These are phyloP conservation scores for Taphrina confusa DNA, from an alignment of 1,139 yeast genomes.

Conservation along the genomic window DNA sequence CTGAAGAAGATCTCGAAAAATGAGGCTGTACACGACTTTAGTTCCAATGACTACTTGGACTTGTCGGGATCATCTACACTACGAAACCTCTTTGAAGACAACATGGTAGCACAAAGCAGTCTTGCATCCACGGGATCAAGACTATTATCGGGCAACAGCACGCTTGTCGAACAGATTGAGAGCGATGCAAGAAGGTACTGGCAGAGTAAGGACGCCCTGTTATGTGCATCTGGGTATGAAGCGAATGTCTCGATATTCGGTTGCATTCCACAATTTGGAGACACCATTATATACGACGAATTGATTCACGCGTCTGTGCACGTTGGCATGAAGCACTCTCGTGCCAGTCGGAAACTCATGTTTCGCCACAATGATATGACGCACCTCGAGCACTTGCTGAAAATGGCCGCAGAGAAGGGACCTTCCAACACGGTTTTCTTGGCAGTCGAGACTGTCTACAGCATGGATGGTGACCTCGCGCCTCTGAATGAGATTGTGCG, in stretches of 20 bases:
- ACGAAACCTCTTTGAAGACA: neutral
- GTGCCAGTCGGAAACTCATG: conserved; percentile 38
- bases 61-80: conserved; percentile 31
- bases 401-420: conserved; percentile 8
- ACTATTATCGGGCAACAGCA: conserved; percentile 43
- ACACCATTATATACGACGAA: conserved; percentile 44
- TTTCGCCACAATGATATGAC: conserved; percentile 41
- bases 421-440: conserved; percentile 40
- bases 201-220: conserved; percentile 41
- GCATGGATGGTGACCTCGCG: conserved; percentile 45
- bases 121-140: conserved; percentile 45
- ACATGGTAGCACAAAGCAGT: neutral
- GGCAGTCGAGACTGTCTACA: conserved; percentile 44
- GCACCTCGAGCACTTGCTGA: conserved; percentile 22
- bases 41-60: conserved; percentile 44
- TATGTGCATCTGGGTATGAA: conserved; percentile 44
- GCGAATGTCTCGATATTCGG: conserved; percentile 43
- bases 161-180: conserved; percentile 41
- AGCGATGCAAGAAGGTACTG: conserved; percentile 41
- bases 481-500: conserved; percentile 41
- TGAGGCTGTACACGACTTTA: conserved; percentile 40
- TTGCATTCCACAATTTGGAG: conserved; percentile 43
- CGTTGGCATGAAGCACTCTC: conserved; percentile 43
- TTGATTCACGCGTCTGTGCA: conserved; percentile 45
- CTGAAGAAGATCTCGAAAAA: neutral